phyloP scores from a whole-genome alignment of 2,329 filamentous ascomycete genomes.

The Phialocephala subalpina region DNA sequence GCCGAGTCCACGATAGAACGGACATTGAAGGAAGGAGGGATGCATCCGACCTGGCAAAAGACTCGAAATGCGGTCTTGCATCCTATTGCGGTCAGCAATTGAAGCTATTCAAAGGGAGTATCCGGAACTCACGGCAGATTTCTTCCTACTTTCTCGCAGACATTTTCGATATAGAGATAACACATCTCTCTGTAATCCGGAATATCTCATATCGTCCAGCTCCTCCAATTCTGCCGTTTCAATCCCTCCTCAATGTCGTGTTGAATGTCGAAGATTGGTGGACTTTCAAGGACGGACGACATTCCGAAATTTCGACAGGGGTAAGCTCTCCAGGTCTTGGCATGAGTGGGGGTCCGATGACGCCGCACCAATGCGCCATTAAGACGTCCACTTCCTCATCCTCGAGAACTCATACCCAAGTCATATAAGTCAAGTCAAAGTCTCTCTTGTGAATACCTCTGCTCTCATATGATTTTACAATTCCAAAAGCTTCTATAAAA shows the following conservation, averaged over 20 bases:
- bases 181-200: constrained; percentile 91
- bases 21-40: background rate
- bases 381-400: constrained; percentile 11
- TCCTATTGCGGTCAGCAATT: constrained; percentile 49
- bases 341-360: constrained; percentile 19
- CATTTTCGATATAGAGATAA: constrained; percentile 87
- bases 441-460: background rate
- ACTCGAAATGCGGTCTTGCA: constrained; percentile 66
- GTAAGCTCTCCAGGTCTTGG: constrained; percentile 22
- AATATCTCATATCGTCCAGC: constrained; percentile 60
- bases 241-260: background rate
- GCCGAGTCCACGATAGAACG: background rate
- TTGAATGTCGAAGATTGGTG: constrained; percentile 32
- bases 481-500: constrained; percentile 7
- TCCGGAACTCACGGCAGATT: constrained; percentile 69
- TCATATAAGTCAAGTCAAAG: background rate
- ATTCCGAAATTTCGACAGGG: constrained; percentile 29
- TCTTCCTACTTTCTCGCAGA: constrained; percentile 80
- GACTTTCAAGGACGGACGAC: constrained; percentile 26
- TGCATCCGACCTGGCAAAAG: constrained; percentile 65
- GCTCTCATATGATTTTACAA: background rate
- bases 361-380: constrained; percentile 17
- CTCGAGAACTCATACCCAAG: background rate
- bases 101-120: constrained; percentile 12
- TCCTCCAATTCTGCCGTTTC: background rate